Conservation (phyloP, 2,329 filamentous ascomycete species). For the Fusarium irregulare region DNA sequence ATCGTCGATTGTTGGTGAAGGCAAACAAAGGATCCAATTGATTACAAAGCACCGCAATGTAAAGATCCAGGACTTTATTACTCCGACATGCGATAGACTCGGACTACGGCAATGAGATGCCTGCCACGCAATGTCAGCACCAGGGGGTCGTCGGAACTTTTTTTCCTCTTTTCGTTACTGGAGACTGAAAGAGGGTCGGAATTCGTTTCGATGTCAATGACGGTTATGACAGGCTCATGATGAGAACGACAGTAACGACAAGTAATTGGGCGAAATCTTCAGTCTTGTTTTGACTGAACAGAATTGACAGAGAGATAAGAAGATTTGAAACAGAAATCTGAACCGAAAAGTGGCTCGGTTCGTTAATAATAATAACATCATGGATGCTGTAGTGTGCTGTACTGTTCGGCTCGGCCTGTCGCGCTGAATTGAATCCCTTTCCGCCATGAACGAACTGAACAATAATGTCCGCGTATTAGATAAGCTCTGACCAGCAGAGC, state of each 20-base stretch:
- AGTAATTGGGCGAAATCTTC: neutral
- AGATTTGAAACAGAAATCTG: neutral
- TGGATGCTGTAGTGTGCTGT: conserved; percentile 2
- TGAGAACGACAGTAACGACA: conserved; percentile 3
- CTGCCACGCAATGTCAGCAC: conserved; percentile 24
- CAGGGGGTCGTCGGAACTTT: conserved; percentile 12
- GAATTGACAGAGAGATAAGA: neutral
- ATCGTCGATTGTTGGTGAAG: conserved; percentile 7
- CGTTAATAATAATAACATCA: conserved; percentile 25
- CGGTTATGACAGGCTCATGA: conserved; percentile 14
- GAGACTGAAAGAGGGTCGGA: neutral
- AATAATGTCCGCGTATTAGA: conserved; percentile 26
- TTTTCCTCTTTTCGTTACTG: neutral
- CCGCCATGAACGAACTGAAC: neutral
- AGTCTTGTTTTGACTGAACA: neutral
- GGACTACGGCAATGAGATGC: conserved; percentile 34
- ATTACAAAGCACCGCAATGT: conserved; percentile 38
- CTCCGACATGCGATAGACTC: conserved; percentile 15
- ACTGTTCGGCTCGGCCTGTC: conserved; percentile 27
- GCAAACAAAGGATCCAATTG: conserved; percentile 17
- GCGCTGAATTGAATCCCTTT: conserved; percentile 15
- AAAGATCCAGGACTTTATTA: neutral
- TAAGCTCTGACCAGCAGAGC: conserved; percentile 15
- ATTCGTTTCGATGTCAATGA: conserved; percentile 26
- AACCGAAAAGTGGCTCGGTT: conserved; percentile 11